Evolutionary conservation across 805 yeast genomes (phyloP).

Genomic region (Jamesozyma piceae): DNA sequence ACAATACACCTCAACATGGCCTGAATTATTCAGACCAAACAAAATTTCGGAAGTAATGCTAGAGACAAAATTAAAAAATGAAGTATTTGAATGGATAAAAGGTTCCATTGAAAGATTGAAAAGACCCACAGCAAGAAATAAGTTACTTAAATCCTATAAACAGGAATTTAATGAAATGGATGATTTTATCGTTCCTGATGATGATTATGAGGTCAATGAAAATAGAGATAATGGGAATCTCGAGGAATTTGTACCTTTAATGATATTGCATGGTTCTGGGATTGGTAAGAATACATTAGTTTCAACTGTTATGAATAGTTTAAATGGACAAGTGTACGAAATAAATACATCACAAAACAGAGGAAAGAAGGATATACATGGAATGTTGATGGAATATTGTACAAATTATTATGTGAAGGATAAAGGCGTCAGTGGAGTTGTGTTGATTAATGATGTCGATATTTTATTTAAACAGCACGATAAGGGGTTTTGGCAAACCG

Average conservation of each 20-base stretch:
- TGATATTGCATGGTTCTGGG: slow-evolving; percentile 64
- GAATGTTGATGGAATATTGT: slow-evolving; percentile 63
- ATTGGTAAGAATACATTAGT: slow-evolving; percentile 72
- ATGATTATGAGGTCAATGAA: slow-evolving; percentile 4
- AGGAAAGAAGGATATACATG: slow-evolving; percentile 58
- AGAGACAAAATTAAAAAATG: slow-evolving; percentile 14
- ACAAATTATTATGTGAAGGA: slow-evolving; percentile 73
- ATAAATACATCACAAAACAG: slow-evolving; percentile 67
- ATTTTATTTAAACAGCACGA: slow-evolving; percentile 66
- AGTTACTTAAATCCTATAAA: slow-evolving; percentile 20
- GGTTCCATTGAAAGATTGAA: slow-evolving; percentile 30
- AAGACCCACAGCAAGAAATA: slow-evolving; percentile 29
- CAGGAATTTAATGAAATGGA: slow-evolving; percentile 22
- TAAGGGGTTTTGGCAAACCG: slow-evolving; percentile 67
- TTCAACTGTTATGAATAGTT: slow-evolving; percentile 52
- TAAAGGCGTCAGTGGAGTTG: slow-evolving; percentile 44
- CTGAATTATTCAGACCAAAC: slow-evolving; percentile 26
- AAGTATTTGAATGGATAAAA: slow-evolving; percentile 26
- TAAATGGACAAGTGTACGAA: slow-evolving; percentile 70
- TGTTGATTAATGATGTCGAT: slow-evolving; percentile 81
- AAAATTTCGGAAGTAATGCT: slow-evolving; percentile 25
- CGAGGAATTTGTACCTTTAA: slow-evolving; percentile 46
- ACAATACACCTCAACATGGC: slow-evolving; percentile 20
- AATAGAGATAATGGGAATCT: slow-evolving; percentile 2
- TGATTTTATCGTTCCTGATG: slow-evolving; percentile 31